Evolutionary conservation across 257 asterid species (phyloP).

Genomic region (Anisodus tanguticus): DNA sequence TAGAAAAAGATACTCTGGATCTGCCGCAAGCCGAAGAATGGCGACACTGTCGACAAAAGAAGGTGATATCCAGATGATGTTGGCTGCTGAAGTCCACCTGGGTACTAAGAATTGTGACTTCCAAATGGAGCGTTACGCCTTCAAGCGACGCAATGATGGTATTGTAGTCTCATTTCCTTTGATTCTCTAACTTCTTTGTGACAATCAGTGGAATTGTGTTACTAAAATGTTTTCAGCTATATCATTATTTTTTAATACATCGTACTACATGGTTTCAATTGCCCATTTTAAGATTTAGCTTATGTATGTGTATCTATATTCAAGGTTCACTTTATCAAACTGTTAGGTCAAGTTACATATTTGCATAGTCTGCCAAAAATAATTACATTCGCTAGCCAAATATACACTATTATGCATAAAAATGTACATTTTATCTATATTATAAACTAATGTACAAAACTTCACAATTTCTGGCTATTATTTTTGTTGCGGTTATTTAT

Average conservation of each 20-base stretch:
- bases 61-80: conserved; percentile 39
- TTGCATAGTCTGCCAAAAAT: neutral
- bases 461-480: no score
- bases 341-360: neutral
- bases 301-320: neutral
- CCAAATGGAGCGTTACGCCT: conserved; percentile 38
- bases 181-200: neutral
- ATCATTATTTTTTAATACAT: neutral
- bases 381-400: neutral
- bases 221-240: neutral
- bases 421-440: no score
- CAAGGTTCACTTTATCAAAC: neutral
- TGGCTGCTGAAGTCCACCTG: conserved; percentile 40
- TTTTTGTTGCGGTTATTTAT: no score
- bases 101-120: conserved; percentile 39
- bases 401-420: neutral
- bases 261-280: neutral
- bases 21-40: conserved; percentile 28
- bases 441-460: no score
- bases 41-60: conserved; percentile 37
- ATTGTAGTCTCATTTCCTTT: neutral
- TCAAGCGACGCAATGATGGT: conserved; percentile 39
- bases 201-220: no score
- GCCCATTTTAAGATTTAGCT: neutral
- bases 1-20: neutral